Evolutionary conservation across 1,284 basidiomycete genomes (phyloP).

Genomic region (Fomitopsis schrenkii): DNA sequence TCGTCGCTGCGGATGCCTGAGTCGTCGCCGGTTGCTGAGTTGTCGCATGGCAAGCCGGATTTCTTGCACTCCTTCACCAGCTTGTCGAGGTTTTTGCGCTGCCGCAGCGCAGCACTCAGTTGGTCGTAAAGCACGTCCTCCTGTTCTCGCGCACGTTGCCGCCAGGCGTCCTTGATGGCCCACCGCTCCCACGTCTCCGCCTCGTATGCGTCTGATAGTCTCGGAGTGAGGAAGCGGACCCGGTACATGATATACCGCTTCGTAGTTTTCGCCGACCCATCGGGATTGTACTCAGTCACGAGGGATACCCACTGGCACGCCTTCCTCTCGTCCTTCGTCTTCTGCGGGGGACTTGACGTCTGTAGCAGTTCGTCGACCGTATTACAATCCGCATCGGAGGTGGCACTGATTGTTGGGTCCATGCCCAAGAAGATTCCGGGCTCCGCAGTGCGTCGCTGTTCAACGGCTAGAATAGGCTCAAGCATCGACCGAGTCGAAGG

Average conservation of each 20-base stretch:
- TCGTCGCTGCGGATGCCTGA: too few relatives aligned
- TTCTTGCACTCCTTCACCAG: neutral
- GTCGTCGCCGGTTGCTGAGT: too few relatives aligned
- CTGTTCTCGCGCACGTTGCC: neutral
- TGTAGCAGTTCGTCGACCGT: neutral
- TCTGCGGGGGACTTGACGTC: neutral
- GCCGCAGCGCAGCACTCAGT: neutral
- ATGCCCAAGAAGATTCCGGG: neutral
- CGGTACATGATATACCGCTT: neutral
- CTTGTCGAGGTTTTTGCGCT: neutral
- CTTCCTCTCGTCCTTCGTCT: neutral
- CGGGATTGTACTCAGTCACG: neutral
- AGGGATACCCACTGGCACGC: neutral
- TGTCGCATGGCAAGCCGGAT: neutral
- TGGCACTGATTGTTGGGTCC: neutral
- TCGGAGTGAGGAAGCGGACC: neutral
- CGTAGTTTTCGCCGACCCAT: neutral
- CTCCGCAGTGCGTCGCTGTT: neutral
- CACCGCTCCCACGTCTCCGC: neutral
- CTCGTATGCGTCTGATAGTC: neutral
- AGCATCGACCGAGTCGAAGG: too few relatives aligned
- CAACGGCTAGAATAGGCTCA: neutral
- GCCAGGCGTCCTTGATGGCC: neutral
- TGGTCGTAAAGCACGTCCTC: neutral
- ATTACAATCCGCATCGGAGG: neutral